These are phyloP conservation scores for Leishmania guyanensis DNA, from an alignment of 208 protist genomes.

Conservation along the genomic window DNA sequence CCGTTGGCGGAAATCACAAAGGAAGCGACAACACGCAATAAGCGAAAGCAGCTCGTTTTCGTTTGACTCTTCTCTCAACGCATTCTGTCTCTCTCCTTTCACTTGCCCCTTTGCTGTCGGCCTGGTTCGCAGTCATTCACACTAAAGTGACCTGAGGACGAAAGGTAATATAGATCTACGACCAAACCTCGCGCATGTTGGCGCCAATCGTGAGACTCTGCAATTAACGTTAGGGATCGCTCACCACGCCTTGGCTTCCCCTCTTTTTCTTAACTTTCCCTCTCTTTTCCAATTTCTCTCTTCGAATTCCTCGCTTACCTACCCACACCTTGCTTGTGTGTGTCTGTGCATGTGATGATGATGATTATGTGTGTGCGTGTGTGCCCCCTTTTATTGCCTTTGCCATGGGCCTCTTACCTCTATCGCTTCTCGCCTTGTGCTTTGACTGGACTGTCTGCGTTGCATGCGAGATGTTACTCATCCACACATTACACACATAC, in stretches of 20 bases:
- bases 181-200: background rate
- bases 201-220: background rate
- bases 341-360: background rate
- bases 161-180: background rate
- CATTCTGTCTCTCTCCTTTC: background rate
- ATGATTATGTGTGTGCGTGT: background rate
- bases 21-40: background rate
- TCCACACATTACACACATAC: background rate
- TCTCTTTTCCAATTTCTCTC: background rate
- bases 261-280: background rate
- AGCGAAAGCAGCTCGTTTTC: background rate
- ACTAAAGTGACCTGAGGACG: background rate
- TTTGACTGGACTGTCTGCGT: background rate
- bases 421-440: conserved; percentile 9
- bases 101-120: background rate
- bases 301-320: background rate
- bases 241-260: background rate
- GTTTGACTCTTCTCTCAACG: background rate
- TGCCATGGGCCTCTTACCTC: background rate
- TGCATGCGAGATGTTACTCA: background rate
- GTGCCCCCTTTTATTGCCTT: background rate
- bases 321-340: background rate
- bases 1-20: background rate
- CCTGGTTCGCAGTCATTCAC: background rate
- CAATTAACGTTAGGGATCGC: background rate